These are phyloP conservation scores for Hypoxylon cercidicola DNA, from an alignment of 495 filamentous ascomycete genomes.

Conservation along the genomic window DNA sequence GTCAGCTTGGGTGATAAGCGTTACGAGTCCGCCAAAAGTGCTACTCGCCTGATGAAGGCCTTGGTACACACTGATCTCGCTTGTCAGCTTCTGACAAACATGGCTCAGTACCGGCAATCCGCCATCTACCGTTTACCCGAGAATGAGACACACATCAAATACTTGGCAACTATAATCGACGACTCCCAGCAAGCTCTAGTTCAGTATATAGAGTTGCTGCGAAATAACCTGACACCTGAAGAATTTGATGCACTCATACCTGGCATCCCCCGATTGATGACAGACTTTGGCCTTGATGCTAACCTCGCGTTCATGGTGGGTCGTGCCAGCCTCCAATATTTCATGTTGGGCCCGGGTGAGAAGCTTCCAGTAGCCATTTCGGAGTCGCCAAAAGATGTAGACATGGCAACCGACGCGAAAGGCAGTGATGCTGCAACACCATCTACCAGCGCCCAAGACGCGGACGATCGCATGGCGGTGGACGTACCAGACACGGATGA, in stretches of 20 bases:
- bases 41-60: conserved; percentile 79
- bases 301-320: conserved; percentile 89
- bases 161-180: conserved; percentile 85
- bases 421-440: conserved; percentile 15
- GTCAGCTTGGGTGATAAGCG: conserved; percentile 80
- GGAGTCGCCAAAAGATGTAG: conserved; percentile 49
- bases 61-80: conserved; percentile 77
- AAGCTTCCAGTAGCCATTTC: conserved; percentile 38
- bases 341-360: conserved; percentile 50
- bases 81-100: conserved; percentile 82
- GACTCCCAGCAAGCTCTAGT: conserved; percentile 84
- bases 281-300: conserved; percentile 82
- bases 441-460: conserved; percentile 39
- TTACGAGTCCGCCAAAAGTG: conserved; percentile 68
- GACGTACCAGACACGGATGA: conserved; percentile 41
- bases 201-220: conserved; percentile 90
- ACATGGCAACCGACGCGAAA: conserved; percentile 50
- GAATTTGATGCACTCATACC: conserved; percentile 89
- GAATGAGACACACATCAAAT: conserved; percentile 77
- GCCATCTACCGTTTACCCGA: conserved; percentile 78
- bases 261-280: conserved; percentile 73
- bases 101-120: conserved; percentile 86
- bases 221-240: conserved; percentile 76
- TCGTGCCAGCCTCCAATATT: conserved; percentile 70
- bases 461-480: conserved; percentile 54